These are phyloP conservation scores for Saussurea involucrata DNA, from an alignment of 129 eudicot genomes.

Conservation along the genomic window DNA sequence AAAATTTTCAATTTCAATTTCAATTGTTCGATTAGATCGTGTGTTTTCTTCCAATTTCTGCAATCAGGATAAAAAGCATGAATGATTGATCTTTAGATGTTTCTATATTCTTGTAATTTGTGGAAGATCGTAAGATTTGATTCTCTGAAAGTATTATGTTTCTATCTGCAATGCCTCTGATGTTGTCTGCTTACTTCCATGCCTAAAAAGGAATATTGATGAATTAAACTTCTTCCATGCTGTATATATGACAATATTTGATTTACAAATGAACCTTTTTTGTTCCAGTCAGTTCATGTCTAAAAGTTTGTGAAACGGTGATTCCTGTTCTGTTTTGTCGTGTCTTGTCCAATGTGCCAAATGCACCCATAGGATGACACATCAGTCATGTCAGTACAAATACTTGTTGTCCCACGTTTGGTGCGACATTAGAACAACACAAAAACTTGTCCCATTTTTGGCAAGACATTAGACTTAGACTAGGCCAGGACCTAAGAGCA, in stretches of 20 bases:
- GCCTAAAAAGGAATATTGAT: not conserved
- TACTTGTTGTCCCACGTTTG: not conserved
- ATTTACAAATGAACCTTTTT: not conserved
- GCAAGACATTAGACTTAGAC: too few species aligned
- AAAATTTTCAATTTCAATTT: not conserved
- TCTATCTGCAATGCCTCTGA: not conserved
- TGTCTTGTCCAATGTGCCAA: too few species aligned
- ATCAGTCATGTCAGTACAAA: not conserved
- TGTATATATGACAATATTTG: not conserved
- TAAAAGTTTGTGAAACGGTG: too few species aligned
- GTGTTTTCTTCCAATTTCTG: not conserved
- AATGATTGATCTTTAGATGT: not conserved
- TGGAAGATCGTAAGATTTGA: not conserved
- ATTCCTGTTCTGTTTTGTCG: too few species aligned
- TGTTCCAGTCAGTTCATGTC: too few species aligned
- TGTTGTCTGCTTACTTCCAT: not conserved
- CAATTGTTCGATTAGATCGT: not conserved
- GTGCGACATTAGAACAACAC: not conserved
- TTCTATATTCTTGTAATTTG: not conserved
- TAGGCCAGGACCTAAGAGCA: too few species aligned
- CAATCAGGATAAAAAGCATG: not conserved
- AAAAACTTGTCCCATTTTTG: too few species aligned
- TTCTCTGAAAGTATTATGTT: not conserved
- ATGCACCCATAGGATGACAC: too few species aligned
- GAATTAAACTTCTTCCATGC: not conserved